Evolutionary conservation across 1,284 basidiomycete genomes (phyloP), one percentile per base, ranked within the genome.

Genomic region (Inonotus obliquus): DNA sequence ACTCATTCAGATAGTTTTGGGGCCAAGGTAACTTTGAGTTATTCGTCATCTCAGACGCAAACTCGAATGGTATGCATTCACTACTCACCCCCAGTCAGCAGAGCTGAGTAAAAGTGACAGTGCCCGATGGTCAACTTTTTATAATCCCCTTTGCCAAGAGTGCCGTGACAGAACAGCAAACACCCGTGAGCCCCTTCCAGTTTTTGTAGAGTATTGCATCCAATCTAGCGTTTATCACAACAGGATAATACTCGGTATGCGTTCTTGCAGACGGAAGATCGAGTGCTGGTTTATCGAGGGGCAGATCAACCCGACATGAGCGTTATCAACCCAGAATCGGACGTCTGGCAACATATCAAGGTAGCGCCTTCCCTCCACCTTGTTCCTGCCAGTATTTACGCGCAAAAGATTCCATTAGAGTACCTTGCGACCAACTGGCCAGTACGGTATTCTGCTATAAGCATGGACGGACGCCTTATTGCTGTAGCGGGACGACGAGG

Each of bases 251-350:
- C 94, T 2, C 84, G 93, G 65, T 96, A 97, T 70, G 96, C 94
- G 0, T 97, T 98, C 73, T 79, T 98, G 39, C 94, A 98, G 74
- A 86, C 96, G 82, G 95, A 98, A 69, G 95, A 98, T 70, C 85
- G 93, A 44, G 89, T 94, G 1, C 81, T 98, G 2, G 87, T 99
- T n/a, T 99, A 98, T 72, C 85, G 97, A 62, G 96, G 97, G 2
- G 92, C 94, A 21, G 96, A 99, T 73, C 95, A 98, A 74, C 95
- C 94, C 7, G 96, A 99, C 70, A 91, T 97, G 87, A 96, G 94
- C 70, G 89, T 99, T 54, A 98, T 99, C 72, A 98, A 98, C 70
- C 96, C 96, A n/a, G 96, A 98, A 70, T 94, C 93, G 2, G 96
- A 98, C 69, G 94, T 98, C 7, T 98, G 96, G 94, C 94, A 98